These are phyloP conservation scores for Alternaria conjuncta DNA, from an alignment of 2,329 filamentous ascomycete species.

Conservation along the genomic window DNA sequence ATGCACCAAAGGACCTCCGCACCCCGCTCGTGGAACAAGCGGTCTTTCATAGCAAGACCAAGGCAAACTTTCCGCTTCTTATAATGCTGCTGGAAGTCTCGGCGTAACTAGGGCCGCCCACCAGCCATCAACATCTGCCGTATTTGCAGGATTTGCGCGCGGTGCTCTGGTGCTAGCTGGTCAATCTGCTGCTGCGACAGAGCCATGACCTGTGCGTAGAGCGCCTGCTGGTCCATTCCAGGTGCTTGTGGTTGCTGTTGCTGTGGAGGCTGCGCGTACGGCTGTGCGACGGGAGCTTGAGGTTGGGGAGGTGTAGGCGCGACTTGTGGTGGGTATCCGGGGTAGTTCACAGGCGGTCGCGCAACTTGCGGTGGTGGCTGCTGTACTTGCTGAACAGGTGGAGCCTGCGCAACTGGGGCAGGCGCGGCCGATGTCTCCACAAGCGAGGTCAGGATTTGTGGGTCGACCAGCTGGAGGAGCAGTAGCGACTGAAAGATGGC, in stretches of 20 bases:
- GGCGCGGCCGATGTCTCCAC: slow-evolving; percentile 63
- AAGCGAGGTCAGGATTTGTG: slow-evolving; percentile 79
- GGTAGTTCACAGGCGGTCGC: slow-evolving; percentile 40
- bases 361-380: slow-evolving; percentile 42
- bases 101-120: slow-evolving; percentile 15
- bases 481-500: slow-evolving; percentile 94
- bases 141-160: slow-evolving; percentile 79
- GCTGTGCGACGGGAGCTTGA: slow-evolving; percentile 36
- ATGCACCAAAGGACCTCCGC: not conserved
- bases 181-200: slow-evolving; percentile 83
- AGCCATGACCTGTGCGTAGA: slow-evolving; percentile 81
- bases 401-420: slow-evolving; percentile 46
- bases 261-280: slow-evolving; percentile 55
- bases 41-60: not conserved
- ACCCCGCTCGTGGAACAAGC: not conserved
- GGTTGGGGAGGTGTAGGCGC: slow-evolving; percentile 61
- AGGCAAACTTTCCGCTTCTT: not conserved
- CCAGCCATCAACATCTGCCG: slow-evolving; percentile 65
- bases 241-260: slow-evolving; percentile 23
- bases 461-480: slow-evolving; percentile 90
- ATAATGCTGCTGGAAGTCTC: not conserved
- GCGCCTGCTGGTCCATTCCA: slow-evolving; percentile 63
- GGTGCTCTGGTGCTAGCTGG: slow-evolving; percentile 74
- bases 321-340: slow-evolving; percentile 53
- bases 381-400: slow-evolving; percentile 47